Percentiles rank a stretch among this genome's conserved stretches.
phyloP scores from a whole-genome alignment of 2,329 filamentous ascomycete genomes.

The Verticillium nonalfalfae region DNA sequence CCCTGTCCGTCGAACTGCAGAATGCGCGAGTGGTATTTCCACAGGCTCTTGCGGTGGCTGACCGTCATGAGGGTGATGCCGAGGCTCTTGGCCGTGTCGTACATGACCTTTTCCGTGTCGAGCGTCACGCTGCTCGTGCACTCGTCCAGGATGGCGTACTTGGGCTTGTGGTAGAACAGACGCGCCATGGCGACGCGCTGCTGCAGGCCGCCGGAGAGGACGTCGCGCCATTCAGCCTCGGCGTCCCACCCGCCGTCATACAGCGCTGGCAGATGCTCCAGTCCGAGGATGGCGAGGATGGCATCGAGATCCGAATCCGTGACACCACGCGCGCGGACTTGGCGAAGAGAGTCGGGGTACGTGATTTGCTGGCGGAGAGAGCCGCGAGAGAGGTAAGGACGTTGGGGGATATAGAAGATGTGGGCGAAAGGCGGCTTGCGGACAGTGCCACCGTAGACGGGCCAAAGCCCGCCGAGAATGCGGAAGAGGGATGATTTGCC shows the following conservation, averaged over 20 bases:
- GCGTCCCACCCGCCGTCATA: constrained; percentile 80
- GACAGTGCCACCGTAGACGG: constrained; percentile 91
- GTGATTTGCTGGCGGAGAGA: constrained; percentile 95
- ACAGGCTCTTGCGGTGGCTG: constrained; percentile 81
- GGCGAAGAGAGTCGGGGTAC: constrained; percentile 82
- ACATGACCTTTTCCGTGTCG: constrained; percentile 93
- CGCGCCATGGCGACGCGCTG: constrained; percentile 96
- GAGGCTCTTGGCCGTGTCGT: constrained; percentile 86
- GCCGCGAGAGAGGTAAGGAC: constrained; percentile 86
- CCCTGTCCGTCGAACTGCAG: constrained; percentile 96
- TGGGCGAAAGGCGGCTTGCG: constrained; percentile 85
- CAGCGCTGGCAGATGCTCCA: constrained; percentile 74
- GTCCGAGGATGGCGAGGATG: constrained; percentile 73
- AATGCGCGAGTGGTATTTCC: constrained; percentile 94
- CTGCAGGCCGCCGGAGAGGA: constrained; percentile 85
- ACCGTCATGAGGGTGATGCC: constrained; percentile 98
- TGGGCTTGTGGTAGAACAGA: constrained; percentile 86
- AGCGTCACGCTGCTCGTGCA: constrained; percentile 94
- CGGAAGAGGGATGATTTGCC: constrained; percentile 95
- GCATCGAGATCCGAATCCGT: constrained; percentile 74
- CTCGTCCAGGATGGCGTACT: constrained; percentile 94
- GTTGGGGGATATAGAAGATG: constrained; percentile 97
- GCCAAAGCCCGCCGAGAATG: constrained; percentile 94
- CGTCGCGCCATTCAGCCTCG: constrained; percentile 94
- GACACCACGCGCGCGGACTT: constrained; percentile 79